phyloP scores from a whole-genome alignment of 495 filamentous ascomycete genomes.

The Penicillium taxi region DNA sequence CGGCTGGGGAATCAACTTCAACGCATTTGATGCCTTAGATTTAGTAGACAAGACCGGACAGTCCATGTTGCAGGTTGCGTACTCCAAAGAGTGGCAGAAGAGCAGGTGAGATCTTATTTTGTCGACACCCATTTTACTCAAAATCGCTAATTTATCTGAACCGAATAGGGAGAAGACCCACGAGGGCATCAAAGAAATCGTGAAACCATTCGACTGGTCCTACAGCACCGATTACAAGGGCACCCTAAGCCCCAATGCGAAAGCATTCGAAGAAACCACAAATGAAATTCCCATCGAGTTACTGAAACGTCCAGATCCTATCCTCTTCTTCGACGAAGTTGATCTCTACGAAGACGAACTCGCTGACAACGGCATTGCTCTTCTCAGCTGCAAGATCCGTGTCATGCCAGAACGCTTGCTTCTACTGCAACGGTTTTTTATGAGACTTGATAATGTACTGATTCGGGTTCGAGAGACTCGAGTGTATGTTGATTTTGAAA shows the following conservation, averaged over 20 bases:
- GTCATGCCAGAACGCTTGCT: slow-evolving; percentile 86
- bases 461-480: slow-evolving; percentile 82
- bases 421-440: slow-evolving; percentile 79
- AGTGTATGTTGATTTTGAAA: slow-evolving; percentile 82
- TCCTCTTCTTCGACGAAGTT: slow-evolving; percentile 90
- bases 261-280: slow-evolving; percentile 42
- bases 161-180: slow-evolving; percentile 65
- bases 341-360: slow-evolving; percentile 95
- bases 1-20: slow-evolving; percentile 72
- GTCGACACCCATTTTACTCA: too few relatives aligned
- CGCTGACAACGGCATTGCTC: slow-evolving; percentile 90
- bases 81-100: slow-evolving; percentile 83
- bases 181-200: slow-evolving; percentile 84
- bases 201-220: slow-evolving; percentile 96
- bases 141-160: background rate
- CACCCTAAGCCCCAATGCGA: slow-evolving; percentile 36
- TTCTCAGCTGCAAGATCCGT: slow-evolving; percentile 78
- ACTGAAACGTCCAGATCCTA: slow-evolving; percentile 79
- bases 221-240: slow-evolving; percentile 84
- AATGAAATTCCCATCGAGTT: slow-evolving; percentile 73
- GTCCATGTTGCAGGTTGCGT: slow-evolving; percentile 84
- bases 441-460: slow-evolving; percentile 84
- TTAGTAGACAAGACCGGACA: slow-evolving; percentile 87
- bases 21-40: slow-evolving; percentile 78
- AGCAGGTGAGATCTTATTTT: slow-evolving; percentile 46